Evolutionary conservation across 139 green algal species (phyloP), one percentile per base, ranked within the genome.

Genomic region (Chlorella vulgaris): DNA sequence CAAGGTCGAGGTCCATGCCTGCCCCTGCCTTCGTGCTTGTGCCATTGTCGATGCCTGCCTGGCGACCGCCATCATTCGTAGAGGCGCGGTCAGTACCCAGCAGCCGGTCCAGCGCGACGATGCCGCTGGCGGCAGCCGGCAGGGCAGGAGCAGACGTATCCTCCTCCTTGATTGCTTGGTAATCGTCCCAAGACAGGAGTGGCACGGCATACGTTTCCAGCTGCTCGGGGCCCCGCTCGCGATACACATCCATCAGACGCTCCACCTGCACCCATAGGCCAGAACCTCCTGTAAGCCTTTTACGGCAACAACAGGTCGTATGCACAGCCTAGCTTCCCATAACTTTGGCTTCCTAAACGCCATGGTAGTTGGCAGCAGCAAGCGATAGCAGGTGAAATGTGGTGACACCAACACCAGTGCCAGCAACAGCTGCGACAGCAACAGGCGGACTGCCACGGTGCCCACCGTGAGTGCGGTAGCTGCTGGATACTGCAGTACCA

Each of bases 401-500:
- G n/a, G n/a, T n/a, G n/a, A n/a, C n/a, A n/a, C n/a, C 47, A 58
- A 58, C 15, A 58, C 15, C 47, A 58, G 13, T 58, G 47, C 47
- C 47, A n/a, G n/a, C n/a, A n/a, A 15, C 47, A 58, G 47, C 47
- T 29, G 26, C 24, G 15, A 60, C 15, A 18, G 60, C 22, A 28
- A 29, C 60, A 68, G 22, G 60, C 60, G n/a, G n/a, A n/a, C n/a
- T n/a, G n/a, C n/a, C n/a, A n/a, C n/a, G n/a, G n/a, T n/a, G 15
- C 74, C 29, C 69, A 90, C 89, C 81, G 91, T 91, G 13, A 65
- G 77, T 8, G 74, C 38, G 3, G 87, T 85, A 42, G 82, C 84
- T 10, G 68, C 13, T 24, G 90, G 89, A 78, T 95, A 90, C 76
- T 91, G 86, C 42, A 95, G 85, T n/a, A 95, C 43, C 4, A 96